Conservation (phyloP, 2,329 filamentous ascomycete species). For the Colletotrichum gigasporum region DNA sequence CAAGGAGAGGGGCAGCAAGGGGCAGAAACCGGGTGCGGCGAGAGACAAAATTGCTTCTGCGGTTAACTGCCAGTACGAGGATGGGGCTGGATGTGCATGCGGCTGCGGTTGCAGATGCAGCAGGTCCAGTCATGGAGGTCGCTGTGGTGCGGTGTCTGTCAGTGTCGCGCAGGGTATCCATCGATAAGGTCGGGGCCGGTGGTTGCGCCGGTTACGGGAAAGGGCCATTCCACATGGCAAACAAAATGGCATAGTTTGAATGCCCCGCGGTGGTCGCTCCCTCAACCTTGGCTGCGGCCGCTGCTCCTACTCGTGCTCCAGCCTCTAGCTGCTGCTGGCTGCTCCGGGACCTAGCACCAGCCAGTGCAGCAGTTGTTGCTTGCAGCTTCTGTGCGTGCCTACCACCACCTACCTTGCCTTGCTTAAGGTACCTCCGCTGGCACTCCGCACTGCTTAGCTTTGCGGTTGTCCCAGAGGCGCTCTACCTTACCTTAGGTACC, state of each 20-base stretch:
- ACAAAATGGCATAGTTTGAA: conserved; percentile 23
- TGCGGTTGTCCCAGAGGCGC: too few species aligned
- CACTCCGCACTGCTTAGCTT: conserved; percentile 13
- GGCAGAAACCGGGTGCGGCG: background rate
- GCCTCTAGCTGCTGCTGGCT: background rate
- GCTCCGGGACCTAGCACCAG: too few species aligned
- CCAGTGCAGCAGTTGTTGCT: too few species aligned
- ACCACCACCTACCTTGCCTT: too few species aligned
- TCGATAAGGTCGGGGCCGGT: background rate
- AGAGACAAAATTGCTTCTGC: background rate
- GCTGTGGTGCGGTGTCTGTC: too few species aligned
- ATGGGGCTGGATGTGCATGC: background rate
- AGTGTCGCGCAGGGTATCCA: background rate
- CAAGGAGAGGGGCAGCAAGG: conserved; percentile 31
- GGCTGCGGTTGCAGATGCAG: background rate
- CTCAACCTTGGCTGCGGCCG: conserved; percentile 19
- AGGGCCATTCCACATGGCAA: conserved; percentile 26
- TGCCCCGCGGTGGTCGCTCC: conserved; percentile 29
- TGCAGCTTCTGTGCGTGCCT: too few species aligned
- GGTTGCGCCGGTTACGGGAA: background rate
- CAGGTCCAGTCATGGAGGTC: background rate
- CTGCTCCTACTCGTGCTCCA: background rate
- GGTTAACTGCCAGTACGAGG: background rate
- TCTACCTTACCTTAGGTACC: too few species aligned
- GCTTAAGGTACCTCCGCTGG: background rate